A percentile compares a stretch with the other conserved stretches of the same genome.
phyloP scores from a whole-genome alignment of 2,329 filamentous ascomycete species.

The Aphanoascus verrucosus region DNA sequence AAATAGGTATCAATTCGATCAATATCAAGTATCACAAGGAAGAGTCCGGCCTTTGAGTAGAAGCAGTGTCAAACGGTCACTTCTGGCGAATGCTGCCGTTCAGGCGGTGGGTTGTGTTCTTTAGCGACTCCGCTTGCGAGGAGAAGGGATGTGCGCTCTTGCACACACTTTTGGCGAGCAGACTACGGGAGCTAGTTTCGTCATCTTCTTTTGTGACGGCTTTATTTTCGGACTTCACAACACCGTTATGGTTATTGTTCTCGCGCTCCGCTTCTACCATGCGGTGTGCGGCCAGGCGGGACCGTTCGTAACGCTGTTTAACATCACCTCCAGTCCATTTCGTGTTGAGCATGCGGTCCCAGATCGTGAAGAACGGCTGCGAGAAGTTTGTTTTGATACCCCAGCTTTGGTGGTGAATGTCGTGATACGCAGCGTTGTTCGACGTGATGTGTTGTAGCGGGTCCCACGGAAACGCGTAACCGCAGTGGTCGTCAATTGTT shows the following conservation, averaged over 20 bases:
- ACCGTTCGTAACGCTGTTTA: constrained; percentile 48
- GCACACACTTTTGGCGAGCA: constrained; percentile 23
- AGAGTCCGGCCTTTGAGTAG: background rate
- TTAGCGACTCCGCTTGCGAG: constrained; percentile 26
- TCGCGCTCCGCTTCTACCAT: constrained; percentile 33
- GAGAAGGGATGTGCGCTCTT: constrained; percentile 27
- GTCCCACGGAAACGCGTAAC: constrained; percentile 91
- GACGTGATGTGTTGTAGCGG: constrained; percentile 82
- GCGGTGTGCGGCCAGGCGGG: constrained; percentile 46
- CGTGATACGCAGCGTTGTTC: constrained; percentile 94
- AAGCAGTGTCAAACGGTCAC: constrained; percentile 8
- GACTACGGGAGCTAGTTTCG: constrained; percentile 9
- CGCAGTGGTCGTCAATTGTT: constrained; percentile 95
- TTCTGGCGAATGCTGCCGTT: constrained; percentile 33
- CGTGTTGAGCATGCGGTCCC: constrained; percentile 74
- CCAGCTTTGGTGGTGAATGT: constrained; percentile 98
- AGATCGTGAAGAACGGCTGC: constrained; percentile 69
- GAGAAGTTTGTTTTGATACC: constrained; percentile 66
- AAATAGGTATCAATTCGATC: no score
- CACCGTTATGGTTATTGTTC: constrained; percentile 20
- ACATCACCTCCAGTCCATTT: constrained; percentile 65
- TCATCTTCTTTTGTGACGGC: constrained; percentile 20
- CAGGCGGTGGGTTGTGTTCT: constrained; percentile 30
- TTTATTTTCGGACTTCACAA: constrained; percentile 15
- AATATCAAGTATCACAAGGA: background rate